Conservation (phyloP, 2,329 filamentous ascomycete species). For the Fusarium penzigii region DNA sequence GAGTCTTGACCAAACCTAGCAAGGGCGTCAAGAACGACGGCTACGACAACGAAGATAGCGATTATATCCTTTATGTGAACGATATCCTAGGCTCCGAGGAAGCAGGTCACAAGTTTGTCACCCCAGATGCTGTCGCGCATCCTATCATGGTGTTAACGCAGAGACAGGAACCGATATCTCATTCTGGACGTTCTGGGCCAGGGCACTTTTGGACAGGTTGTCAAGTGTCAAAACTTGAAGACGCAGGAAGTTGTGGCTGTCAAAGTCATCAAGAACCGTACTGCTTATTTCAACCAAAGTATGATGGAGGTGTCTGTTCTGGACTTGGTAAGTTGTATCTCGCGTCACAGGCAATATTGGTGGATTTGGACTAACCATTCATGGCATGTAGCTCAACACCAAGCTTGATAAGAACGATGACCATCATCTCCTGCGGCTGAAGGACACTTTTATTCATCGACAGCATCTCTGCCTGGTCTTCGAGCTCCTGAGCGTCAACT, state of each 20-base stretch:
- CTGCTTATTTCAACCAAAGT: conserved; percentile 98
- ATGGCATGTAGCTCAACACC: conserved; percentile 73
- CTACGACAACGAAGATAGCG: conserved; percentile 98
- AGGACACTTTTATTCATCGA: conserved; percentile 97
- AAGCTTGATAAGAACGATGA: conserved; percentile 99
- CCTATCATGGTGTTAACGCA: conserved; percentile 9
- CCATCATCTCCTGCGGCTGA: conserved; percentile 89
- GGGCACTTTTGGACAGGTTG: conserved; percentile 96
- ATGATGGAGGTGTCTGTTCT: conserved; percentile 99
- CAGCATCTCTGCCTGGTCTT: conserved; percentile 97
- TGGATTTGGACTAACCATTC: conserved; percentile 25
- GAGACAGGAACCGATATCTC: conserved; percentile 82
- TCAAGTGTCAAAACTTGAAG: conserved; percentile 98
- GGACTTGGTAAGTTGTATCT: conserved; percentile 69
- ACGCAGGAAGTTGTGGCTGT: conserved; percentile 98
- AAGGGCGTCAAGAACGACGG: conserved; percentile 99
- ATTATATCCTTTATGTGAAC: conserved; percentile 99
- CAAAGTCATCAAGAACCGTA: conserved; percentile 98
- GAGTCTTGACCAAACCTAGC: conserved; percentile 96
- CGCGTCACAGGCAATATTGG: not conserved
- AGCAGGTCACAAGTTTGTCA: conserved; percentile 85
- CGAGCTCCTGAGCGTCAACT: conserved; percentile 92
- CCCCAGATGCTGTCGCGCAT: not conserved
- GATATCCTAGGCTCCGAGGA: conserved; percentile 98
- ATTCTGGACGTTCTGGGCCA: conserved; percentile 97